Percentiles rank a stretch among this genome's conserved stretches.
phyloP scores from a whole-genome alignment of 2,329 filamentous ascomycete species.

The Neofusicoccum sp. region DNA sequence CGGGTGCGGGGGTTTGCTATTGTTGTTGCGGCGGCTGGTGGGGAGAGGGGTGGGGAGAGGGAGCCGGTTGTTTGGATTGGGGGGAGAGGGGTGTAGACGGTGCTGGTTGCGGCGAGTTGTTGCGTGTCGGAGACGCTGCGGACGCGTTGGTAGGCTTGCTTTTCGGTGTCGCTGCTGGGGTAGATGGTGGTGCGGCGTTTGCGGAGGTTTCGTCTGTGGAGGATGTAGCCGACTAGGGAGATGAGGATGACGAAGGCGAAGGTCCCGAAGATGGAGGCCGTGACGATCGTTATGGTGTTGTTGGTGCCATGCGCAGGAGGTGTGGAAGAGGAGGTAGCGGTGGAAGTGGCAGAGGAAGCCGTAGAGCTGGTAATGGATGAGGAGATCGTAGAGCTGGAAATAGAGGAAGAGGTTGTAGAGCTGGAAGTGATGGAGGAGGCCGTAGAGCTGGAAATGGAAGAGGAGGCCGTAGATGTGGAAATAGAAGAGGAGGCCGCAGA shows the following conservation, averaged over 20 bases:
- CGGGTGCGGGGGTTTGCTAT: not conserved
- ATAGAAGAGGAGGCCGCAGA: not conserved
- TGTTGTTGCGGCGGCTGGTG: not conserved
- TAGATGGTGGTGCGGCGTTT: not conserved
- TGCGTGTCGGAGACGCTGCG: not conserved
- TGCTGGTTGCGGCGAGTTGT: not conserved
- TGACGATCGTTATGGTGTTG: conserved; percentile 1
- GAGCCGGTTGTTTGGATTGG: not conserved
- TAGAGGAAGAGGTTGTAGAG: not conserved
- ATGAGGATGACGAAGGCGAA: conserved; percentile 13
- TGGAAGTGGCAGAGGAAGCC: not conserved
- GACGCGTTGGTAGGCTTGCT: not conserved
- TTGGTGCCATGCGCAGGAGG: not conserved
- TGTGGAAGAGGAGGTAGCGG: not conserved
- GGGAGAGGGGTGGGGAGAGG: not conserved
- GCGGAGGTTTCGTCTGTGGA: conserved; percentile 10
- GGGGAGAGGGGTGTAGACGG: too few species aligned
- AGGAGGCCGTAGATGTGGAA: not conserved
- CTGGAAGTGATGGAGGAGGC: not conserved
- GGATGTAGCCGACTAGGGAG: not conserved
- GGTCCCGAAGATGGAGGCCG: conserved; percentile 6
- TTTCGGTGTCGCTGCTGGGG: not conserved
- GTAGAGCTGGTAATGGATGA: not conserved
- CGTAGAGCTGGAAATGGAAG: not conserved
- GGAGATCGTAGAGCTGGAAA: not conserved